Evolutionary conservation across 2,329 filamentous ascomycete genomes (phyloP).

Genomic region (Alternaria hordeiaustralica): DNA sequence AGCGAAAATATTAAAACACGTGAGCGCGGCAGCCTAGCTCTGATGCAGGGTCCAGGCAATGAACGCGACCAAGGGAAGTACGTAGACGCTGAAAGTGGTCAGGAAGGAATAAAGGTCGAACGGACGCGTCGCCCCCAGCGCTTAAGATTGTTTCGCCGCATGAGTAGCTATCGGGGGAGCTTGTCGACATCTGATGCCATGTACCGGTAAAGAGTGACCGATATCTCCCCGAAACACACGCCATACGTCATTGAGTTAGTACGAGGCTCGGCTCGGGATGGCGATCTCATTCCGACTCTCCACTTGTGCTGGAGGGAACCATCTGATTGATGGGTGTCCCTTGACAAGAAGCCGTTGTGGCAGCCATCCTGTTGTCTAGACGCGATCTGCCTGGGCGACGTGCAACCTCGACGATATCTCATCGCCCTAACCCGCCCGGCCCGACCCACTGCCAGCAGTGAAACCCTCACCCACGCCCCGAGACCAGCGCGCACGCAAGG

Average conservation of each 20-base stretch:
- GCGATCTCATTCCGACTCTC: background rate
- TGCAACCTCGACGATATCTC: background rate
- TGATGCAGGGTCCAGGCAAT: background rate
- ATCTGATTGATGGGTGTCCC: background rate
- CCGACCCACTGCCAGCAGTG: background rate
- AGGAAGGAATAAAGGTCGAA: background rate
- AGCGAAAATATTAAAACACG: constrained; percentile 16
- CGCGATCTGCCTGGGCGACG: constrained; percentile 18
- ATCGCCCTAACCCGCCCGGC: background rate
- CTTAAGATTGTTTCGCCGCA: background rate
- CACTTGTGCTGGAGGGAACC: background rate
- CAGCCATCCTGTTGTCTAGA: constrained; percentile 16
- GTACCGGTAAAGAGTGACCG: constrained; percentile 21
- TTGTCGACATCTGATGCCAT: constrained; percentile 16
- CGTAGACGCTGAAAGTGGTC: background rate
- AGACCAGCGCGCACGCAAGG: background rate
- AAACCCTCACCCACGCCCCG: background rate
- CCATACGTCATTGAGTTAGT: constrained; percentile 23
- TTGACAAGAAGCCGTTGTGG: background rate
- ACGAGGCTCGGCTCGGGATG: constrained; percentile 11
- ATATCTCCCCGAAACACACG: constrained; percentile 16
- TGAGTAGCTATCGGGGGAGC: constrained; percentile 17
- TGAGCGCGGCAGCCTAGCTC: constrained; percentile 10
- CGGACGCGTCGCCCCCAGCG: background rate
- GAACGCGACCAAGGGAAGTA: background rate